A percentile compares a stretch with the other conserved stretches of the same genome.
These are phyloP conservation scores for Fusarium sp. DNA, from an alignment of 2,329 filamentous ascomycete species.

Conservation along the genomic window DNA sequence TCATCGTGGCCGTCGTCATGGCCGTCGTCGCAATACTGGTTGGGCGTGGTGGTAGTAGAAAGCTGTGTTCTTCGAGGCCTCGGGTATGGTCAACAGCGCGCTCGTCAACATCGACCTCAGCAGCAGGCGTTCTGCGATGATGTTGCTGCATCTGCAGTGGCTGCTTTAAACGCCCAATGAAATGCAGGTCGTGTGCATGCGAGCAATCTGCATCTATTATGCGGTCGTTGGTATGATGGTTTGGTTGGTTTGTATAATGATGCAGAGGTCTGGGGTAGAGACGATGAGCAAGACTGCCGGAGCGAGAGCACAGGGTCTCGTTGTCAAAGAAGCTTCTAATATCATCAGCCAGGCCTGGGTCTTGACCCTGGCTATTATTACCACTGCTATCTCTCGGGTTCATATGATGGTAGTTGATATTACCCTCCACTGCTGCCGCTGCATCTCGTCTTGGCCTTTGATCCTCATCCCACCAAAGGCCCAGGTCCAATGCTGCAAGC, in stretches of 20 bases:
- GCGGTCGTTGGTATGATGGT: conserved; percentile 20
- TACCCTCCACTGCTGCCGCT: conserved; percentile 11
- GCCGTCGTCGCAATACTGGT: conserved; percentile 39
- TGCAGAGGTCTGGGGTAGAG: conserved; percentile 33
- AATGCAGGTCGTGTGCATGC: conserved; percentile 31
- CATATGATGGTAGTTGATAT: conserved; percentile 26
- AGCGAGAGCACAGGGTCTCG: conserved; percentile 40
- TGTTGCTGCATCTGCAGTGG: conserved; percentile 29
- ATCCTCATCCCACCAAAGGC: conserved; percentile 36
- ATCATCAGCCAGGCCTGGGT: conserved; percentile 31
- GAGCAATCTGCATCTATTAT: conserved; percentile 31
- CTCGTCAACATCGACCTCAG: conserved; percentile 25
- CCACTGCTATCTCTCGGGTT: conserved; percentile 23
- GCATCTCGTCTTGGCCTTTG: conserved; percentile 26
- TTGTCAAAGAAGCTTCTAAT: conserved; percentile 43
- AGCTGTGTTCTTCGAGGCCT: conserved; percentile 36
- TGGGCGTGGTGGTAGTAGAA: conserved; percentile 41
- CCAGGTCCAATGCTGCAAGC: conserved; percentile 33
- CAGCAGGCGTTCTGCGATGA: conserved; percentile 21
- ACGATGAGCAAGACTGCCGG: conserved; percentile 34
- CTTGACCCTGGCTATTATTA: conserved; percentile 29
- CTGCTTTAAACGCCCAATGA: conserved; percentile 26
- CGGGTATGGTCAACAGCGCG: conserved; percentile 16
- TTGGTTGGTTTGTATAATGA: conserved; percentile 27
- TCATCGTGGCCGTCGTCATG: conserved; percentile 20